phyloP scores from a whole-genome alignment of 2,329 filamentous ascomycete genomes.

The Helotiales sp. region DNA sequence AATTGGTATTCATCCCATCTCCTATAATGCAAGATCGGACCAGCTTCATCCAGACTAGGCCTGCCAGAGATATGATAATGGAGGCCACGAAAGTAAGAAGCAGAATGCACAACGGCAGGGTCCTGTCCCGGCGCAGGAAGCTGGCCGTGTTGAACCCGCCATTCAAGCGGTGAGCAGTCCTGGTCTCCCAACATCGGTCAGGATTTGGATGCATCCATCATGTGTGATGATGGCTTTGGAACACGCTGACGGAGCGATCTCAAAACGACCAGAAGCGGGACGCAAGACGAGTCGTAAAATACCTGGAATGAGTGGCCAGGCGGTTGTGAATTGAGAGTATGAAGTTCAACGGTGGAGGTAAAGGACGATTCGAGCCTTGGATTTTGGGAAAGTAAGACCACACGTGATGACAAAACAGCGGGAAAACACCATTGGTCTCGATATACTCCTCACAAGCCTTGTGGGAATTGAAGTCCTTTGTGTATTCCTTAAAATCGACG shows the following conservation, averaged over 20 bases:
- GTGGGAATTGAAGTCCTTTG: no score
- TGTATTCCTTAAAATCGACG: no score
- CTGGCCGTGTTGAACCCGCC: not conserved
- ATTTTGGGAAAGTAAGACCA: not conserved
- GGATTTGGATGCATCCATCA: constrained; percentile 1
- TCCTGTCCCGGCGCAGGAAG: not conserved
- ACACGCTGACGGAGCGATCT: not conserved
- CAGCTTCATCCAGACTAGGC: not conserved
- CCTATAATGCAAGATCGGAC: no score
- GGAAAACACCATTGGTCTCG: no score
- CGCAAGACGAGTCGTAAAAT: no score
- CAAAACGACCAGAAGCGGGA: not conserved
- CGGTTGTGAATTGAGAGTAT: not conserved
- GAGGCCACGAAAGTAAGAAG: not conserved
- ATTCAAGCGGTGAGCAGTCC: not conserved
- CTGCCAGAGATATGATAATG: not conserved
- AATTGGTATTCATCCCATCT: no score
- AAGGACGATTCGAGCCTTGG: no score
- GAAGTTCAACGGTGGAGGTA: not conserved
- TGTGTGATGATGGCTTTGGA: not conserved
- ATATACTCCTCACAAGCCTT: no score
- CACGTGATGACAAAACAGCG: no score
- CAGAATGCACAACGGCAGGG: not conserved
- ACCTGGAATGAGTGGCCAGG: not conserved
- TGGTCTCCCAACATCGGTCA: not conserved